These are phyloP conservation scores for Tetradesmus lagerheimii DNA, from an alignment of 139 green algal species.

Conservation along the genomic window DNA sequence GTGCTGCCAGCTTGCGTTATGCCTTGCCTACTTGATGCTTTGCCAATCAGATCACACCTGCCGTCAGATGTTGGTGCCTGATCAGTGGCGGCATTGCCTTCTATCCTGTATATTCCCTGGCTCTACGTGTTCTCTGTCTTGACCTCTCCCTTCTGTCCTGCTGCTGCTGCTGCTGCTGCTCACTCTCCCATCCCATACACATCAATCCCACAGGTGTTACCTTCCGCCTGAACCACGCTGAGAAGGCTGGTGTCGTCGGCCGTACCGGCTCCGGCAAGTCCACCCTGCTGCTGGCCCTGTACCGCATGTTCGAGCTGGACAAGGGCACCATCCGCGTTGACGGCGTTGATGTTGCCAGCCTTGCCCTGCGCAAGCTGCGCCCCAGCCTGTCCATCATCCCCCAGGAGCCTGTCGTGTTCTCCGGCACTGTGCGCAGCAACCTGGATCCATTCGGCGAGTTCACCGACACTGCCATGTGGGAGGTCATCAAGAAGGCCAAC, in stretches of 20 bases:
- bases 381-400: conserved; percentile 78
- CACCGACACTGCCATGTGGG: conserved; percentile 46
- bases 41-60: too few relatives aligned
- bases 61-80: neutral
- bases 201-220: neutral
- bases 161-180: neutral
- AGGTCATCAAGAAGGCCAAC: conserved; percentile 60
- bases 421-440: conserved; percentile 83
- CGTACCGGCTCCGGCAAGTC: conserved; percentile 83
- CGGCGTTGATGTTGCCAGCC: conserved; percentile 71
- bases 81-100: too few relatives aligned
- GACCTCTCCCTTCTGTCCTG: neutral
- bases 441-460: conserved; percentile 81
- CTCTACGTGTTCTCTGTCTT: too few relatives aligned
- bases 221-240: conserved; percentile 36
- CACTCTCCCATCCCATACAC: neutral
- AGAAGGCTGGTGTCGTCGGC: conserved; percentile 77
- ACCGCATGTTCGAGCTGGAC: conserved; percentile 78
- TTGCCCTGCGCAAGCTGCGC: conserved; percentile 68
- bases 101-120: too few relatives aligned
- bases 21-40: too few relatives aligned
- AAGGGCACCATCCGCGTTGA: conserved; percentile 71
- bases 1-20: too few relatives aligned
- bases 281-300: conserved; percentile 81
- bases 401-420: conserved; percentile 84